Evolutionary conservation across 1,284 basidiomycete species (phyloP).

Genomic region (Retiboletus flavoniger): DNA sequence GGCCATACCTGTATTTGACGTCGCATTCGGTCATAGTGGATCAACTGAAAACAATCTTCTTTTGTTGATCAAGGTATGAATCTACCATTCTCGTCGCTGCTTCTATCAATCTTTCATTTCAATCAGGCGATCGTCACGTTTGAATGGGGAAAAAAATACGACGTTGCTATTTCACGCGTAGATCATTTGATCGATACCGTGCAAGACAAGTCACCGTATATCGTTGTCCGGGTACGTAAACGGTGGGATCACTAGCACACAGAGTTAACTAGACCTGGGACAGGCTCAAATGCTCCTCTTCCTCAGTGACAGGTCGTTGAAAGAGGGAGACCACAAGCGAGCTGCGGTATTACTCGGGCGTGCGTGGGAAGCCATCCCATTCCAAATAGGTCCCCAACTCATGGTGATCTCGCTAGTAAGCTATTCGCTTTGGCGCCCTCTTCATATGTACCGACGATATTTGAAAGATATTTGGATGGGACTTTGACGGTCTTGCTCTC

Average conservation of each 20-base stretch:
- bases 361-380: background rate
- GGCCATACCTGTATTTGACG: background rate
- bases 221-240: background rate
- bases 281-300: slow-evolving; percentile 4
- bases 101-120: background rate
- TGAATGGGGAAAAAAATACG: slow-evolving; percentile 3
- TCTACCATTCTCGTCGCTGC: background rate
- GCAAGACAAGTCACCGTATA: background rate
- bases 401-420: background rate
- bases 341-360: background rate
- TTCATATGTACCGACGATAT: background rate
- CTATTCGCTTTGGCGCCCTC: background rate
- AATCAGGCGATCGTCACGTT: background rate
- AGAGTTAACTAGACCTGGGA: background rate
- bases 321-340: background rate
- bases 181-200: background rate
- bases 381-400: background rate
- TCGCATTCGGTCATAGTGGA: background rate
- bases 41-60: background rate
- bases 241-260: background rate
- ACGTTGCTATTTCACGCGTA: background rate
- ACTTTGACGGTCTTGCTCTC: background rate
- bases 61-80: slow-evolving; percentile 1
- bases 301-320: background rate
- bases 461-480: slow-evolving; percentile 4